phyloP scores from a whole-genome alignment of 2,329 filamentous ascomycete species.

The Penicillium janthinellum region DNA sequence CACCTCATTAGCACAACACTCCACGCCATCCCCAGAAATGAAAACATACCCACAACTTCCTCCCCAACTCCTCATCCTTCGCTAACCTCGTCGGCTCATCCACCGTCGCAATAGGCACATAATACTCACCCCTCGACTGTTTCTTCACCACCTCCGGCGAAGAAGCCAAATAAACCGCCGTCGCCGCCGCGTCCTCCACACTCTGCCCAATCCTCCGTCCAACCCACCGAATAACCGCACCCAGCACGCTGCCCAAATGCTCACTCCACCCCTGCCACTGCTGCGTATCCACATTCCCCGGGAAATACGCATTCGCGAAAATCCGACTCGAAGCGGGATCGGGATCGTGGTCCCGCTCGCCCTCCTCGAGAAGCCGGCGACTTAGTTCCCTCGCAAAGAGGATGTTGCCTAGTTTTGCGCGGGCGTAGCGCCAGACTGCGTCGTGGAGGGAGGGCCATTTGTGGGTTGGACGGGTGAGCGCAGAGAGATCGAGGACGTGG shows the following conservation, averaged over 20 bases:
- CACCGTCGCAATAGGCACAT: conserved; percentile 40
- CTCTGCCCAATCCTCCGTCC: conserved; percentile 30
- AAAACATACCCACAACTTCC: conserved; percentile 35
- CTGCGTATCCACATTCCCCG: conserved; percentile 37
- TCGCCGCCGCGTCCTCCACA: conserved; percentile 32
- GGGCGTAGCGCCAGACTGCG: conserved; percentile 34
- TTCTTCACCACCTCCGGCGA: conserved; percentile 25
- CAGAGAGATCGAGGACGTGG: conserved; percentile 28
- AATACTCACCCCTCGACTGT: conserved; percentile 37
- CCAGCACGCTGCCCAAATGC: conserved; percentile 27
- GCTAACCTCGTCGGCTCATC: conserved; percentile 29
- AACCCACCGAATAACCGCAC: conserved; percentile 23
- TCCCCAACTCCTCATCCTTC: conserved; percentile 34
- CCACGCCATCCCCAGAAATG: not conserved
- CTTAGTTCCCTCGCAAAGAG: conserved; percentile 36
- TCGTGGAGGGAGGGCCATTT: conserved; percentile 28
- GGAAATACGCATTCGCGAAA: conserved; percentile 37
- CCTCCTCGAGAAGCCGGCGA: conserved; percentile 27
- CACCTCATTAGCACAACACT: not conserved
- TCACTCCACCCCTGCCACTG: conserved; percentile 34
- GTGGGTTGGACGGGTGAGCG: conserved; percentile 25
- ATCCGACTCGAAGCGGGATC: conserved; percentile 26
- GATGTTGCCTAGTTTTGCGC: conserved; percentile 38
- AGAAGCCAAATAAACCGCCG: conserved; percentile 34
- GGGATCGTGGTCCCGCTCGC: not conserved